Base-by-base conservation (phyloP, 345 rosid species). In the Citrus glauca region DNA sequence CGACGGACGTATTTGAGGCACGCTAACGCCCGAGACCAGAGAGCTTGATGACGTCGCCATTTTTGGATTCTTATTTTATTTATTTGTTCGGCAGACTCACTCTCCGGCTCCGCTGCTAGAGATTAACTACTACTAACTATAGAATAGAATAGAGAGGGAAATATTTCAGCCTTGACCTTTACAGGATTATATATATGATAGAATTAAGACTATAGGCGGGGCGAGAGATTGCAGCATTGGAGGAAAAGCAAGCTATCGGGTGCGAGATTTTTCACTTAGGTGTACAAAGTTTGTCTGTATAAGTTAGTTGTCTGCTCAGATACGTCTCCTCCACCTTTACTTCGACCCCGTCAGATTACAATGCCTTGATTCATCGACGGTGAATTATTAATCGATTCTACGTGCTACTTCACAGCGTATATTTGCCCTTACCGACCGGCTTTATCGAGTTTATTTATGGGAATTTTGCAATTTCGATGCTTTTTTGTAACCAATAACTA, bases 21-120 rank as follows among this genome's bases (percentile, higher is more conserved):
- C 35, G 57, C 16, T 37, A 19, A 76, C 40, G 10, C 57, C 66
- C 33, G 66, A 50, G 66, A 60, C 66, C 17, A 76, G 65, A 38
- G 66, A 67, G 56, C 73, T 67, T 38, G 78, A 66, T 11, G 63
- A 53, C 71, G 79, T 76, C 14, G 79, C 79, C 79, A 76, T 76
- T 42, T 33, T 5, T 20, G 6, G 17, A 8, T 22, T 17, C 7
- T 63, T 16, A 16, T 22, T 37, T 66, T 8, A 22, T 67, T n/a
- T 37, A 37, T 67, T 67, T 38, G 53, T 38, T 38, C 28, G 30
- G 19, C 71, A 9, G 57, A 45, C 50, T 45, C 50, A 45, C 50
- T 45, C 50, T 45, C 50, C 50, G 17, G 50, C 17, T 11, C 50
- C 0, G 50, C 50, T 45, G 50, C 50, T 45, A 4, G 50, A 45